Base-by-base conservation (phyloP, 305 asterid genomes). In the Nicotiana rustica region DNA sequence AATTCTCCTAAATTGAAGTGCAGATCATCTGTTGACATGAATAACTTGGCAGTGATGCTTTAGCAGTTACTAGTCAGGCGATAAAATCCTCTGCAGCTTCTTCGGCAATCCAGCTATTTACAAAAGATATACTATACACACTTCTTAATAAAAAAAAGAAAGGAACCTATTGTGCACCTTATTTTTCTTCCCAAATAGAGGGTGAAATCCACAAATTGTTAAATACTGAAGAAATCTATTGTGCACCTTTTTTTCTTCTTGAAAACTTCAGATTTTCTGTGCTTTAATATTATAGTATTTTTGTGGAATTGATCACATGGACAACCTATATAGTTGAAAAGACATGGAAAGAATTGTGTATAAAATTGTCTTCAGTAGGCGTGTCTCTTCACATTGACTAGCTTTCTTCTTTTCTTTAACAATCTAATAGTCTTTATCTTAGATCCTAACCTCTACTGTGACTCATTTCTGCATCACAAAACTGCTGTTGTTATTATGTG, bases 401-500 rank as follows among this genome's bases (percentile, higher is more conserved):
- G 41, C 61, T 21, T 73, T 73, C 35, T 29, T 73, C 64, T 73
- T 73, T 73, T 13, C 62, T 49, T 25, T 73, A 25, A 49, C 64
- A 49, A 73, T 47, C 25, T 25, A 47, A 73, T 49, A 14, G 79
- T 35, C 52, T 73, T 19, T 15, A 71, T 71, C 61, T 6, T 47
- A 19, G 38, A 4, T n/a, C 25, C 61, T 71, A 55, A 47, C 79
- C 79, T 49, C 62, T 7, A 71, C 61, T 44, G 61, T 71, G 18
- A 10, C 5, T 71, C 78, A 44, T 12, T 18, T 71, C 61, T 19
- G 78, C 61, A 44, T 44, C 61, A 71, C 57, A 44, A 10, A 31
- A 44, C 61, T 71, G 78, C 38, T 71, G 19, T 44, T 70, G 78
- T 71, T 18, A 71, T 44, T 21, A 21, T 71, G 36, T 71, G 41